Evolutionary conservation across 139 green algal genomes (phyloP).

Genomic region (Closterium sp.): DNA sequence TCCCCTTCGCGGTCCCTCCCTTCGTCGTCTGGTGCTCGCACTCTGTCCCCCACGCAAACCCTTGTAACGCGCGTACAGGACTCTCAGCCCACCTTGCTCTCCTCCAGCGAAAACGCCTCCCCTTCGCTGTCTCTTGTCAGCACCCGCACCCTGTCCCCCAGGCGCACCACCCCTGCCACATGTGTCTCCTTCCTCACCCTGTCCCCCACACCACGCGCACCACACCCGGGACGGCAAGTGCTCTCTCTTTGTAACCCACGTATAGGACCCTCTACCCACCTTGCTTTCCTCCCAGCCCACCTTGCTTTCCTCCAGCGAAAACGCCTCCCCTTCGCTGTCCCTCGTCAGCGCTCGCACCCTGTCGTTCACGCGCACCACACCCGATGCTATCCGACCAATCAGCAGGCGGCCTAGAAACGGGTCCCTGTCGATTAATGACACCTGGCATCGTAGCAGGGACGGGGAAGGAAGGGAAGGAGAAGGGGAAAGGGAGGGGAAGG

Average conservation of each 20-base stretch:
- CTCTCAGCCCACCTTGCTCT: not conserved
- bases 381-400: slow-evolving; percentile 73
- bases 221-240: no score
- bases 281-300: no score
- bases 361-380: slow-evolving; percentile 66
- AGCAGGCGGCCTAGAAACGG: slow-evolving; percentile 75
- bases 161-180: not conserved
- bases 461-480: not conserved
- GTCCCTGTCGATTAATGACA: slow-evolving; percentile 83
- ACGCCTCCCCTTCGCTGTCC: not conserved
- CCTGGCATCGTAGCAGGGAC: slow-evolving; percentile 41
- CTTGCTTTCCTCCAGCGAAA: not conserved
- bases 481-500: not conserved
- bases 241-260: no score
- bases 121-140: slow-evolving; percentile 2
- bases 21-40: no score
- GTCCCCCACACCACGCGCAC: slow-evolving; percentile 5
- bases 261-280: no score
- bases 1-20: no score
- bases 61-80: no score
- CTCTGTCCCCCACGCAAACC: no score
- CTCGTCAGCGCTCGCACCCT: slow-evolving; percentile 49
- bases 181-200: not conserved
- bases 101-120: not conserved
- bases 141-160: slow-evolving; percentile 66